Evolutionary conservation across 768 basidiomycete species (phyloP).

Genomic region (Obba rivulosa): DNA sequence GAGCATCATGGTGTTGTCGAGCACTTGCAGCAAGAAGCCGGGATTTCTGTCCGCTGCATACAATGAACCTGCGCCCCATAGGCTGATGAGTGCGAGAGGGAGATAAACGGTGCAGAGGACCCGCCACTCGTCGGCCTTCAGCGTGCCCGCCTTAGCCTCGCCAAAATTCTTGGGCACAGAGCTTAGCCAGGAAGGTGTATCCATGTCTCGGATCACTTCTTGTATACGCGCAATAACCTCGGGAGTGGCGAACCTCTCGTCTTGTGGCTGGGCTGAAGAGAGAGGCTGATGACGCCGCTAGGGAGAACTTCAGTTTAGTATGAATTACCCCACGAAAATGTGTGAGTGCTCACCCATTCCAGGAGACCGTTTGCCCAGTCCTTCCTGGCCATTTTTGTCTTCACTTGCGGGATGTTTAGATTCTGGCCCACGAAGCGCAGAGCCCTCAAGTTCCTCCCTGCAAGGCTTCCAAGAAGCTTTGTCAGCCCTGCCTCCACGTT

Average conservation of each 20-base stretch:
- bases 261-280: too few relatives aligned
- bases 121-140: conserved; percentile 28
- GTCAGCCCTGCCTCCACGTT: background rate
- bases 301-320: too few relatives aligned
- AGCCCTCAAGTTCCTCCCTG: background rate
- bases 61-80: conserved; percentile 26
- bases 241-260: background rate
- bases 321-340: background rate
- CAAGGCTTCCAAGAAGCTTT: background rate
- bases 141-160: conserved; percentile 8
- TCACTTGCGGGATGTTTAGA: background rate
- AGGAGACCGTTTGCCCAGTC: background rate
- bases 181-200: conserved; percentile 12
- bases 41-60: background rate
- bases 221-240: background rate
- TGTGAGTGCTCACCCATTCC: conserved; percentile 1
- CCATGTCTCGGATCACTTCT: background rate
- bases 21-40: background rate
- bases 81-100: conserved; percentile 29
- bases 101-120: conserved; percentile 28
- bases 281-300: too few relatives aligned
- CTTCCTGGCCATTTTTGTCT: background rate
- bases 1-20: conserved; percentile 8
- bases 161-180: conserved; percentile 11
- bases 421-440: background rate